Conservation (phyloP, 2,329 filamentous ascomycete species). For the Ciborinia camelliae region DNA sequence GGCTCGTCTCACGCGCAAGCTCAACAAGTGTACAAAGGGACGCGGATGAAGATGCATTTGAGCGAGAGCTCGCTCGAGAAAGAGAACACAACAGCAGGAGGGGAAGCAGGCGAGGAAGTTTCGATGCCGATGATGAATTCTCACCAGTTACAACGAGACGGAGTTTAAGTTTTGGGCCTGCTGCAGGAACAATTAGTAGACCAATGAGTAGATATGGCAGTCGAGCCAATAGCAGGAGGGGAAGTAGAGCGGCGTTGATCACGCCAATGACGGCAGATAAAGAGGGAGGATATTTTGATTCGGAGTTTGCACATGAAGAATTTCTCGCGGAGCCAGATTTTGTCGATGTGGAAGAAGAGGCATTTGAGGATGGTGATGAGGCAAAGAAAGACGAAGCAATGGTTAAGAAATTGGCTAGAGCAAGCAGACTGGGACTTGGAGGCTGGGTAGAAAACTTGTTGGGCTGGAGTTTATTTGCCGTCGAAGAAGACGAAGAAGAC, state of each 20-base stretch:
- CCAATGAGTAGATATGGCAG: slow-evolving; percentile 47
- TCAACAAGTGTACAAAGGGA: slow-evolving; percentile 58
- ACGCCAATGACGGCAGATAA: slow-evolving; percentile 45
- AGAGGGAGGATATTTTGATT: slow-evolving; percentile 45
- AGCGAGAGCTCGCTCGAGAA: slow-evolving; percentile 51
- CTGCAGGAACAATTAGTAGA: slow-evolving; percentile 43
- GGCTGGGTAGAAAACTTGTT: slow-evolving; percentile 59
- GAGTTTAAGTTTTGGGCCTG: slow-evolving; percentile 39
- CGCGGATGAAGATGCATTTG: slow-evolving; percentile 51
- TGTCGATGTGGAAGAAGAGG: slow-evolving; percentile 58
- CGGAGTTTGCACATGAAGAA: slow-evolving; percentile 36
- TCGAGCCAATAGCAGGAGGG: slow-evolving; percentile 36
- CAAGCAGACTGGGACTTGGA: slow-evolving; percentile 50
- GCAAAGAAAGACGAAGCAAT: slow-evolving; percentile 56
- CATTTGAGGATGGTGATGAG: slow-evolving; percentile 51
- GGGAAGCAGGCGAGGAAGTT: slow-evolving; percentile 35
- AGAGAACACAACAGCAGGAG: slow-evolving; percentile 45
- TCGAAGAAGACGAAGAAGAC: slow-evolving; percentile 58
- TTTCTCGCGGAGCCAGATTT: slow-evolving; percentile 56
- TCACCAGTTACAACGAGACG: slow-evolving; percentile 36
- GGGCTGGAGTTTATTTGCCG: slow-evolving; percentile 60
- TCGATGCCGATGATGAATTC: slow-evolving; percentile 40
- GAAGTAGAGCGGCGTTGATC: slow-evolving; percentile 31
- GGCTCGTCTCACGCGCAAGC: slow-evolving; percentile 63
- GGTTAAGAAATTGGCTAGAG: slow-evolving; percentile 54